Evolutionary conservation across 129 eudicot species (phyloP), one percentile per base, ranked within the genome.

Genomic region (Ambrosia artemisiifolia): DNA sequence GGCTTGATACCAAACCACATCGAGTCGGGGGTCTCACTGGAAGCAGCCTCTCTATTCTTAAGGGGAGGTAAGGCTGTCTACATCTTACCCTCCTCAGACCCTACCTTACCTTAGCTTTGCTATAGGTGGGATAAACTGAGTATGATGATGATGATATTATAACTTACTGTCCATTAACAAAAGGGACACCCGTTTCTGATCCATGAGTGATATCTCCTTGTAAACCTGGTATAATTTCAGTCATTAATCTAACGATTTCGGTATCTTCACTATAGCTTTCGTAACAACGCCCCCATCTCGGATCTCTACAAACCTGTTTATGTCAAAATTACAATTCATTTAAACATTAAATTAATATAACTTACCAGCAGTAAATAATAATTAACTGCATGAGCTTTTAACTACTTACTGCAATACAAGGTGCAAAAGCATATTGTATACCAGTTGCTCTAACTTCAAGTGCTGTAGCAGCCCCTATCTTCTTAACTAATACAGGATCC

Each of bases 381-480:
- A n/a, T n/a, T n/a, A n/a, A 5, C 8, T 38, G 43, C 46, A 50
- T 44, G 14, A 42, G 17, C 24, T 24, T 51, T 20, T 32, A 32
- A 36, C 28, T 38, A 42, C 32, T 66, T 83, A 90, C 96, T 61
- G 96, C 96, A 38, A 90, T 85, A 51, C 94, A 90, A 69, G 96
- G 94, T 53, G 94, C 94, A 79, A 90, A 90, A 40, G 83, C 74
- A 42, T 90, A 90, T 3, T 72, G 84, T 75, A 90, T 83, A 67
- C 96, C 95, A 2, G 96, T 90, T 24, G 96, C 96, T 81, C 93
- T 84, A 64, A 87, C 85, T 87, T 90, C 93, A 70, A 80, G 82
- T 47, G 96, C 96, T 62, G 96, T 90, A 48, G 96, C 96, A 40
- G 93, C 88, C 53, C 91, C 96, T 48, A 90, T 90, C 85, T 74